Evolutionary conservation across 805 yeast genomes (phyloP).

Genomic region (Cyberlindnera saturnus): DNA sequence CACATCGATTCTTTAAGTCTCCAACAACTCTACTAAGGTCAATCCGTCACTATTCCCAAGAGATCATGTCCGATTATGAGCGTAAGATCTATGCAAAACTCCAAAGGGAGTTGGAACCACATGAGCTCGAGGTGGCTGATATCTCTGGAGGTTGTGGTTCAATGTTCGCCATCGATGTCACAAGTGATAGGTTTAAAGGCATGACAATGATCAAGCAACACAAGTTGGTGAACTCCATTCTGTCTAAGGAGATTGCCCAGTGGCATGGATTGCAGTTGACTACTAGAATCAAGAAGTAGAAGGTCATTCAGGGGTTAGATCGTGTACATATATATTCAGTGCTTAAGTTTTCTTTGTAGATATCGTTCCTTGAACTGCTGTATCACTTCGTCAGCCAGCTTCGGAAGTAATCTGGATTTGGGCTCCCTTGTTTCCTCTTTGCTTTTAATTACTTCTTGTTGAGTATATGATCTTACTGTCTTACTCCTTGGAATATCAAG

Average conservation of each 20-base stretch:
- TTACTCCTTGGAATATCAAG: background rate
- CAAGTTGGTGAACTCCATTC: conserved; percentile 72
- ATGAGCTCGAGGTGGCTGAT: conserved; percentile 61
- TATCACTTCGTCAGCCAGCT: conserved; percentile 9
- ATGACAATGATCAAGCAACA: conserved; percentile 87
- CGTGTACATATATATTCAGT: background rate
- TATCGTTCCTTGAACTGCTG: conserved; percentile 13
- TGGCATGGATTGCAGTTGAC: conserved; percentile 95
- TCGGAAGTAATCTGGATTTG: conserved; percentile 16
- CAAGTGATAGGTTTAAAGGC: conserved; percentile 71
- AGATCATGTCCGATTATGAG: conserved; percentile 44
- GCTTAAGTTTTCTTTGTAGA: conserved; percentile 6
- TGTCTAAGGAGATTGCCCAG: conserved; percentile 77
- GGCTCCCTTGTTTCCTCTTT: background rate
- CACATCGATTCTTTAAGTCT: no score
- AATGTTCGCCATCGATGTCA: conserved; percentile 85
- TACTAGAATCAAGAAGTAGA: conserved; percentile 47
- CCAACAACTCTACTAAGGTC: background rate
- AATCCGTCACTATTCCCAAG: background rate
- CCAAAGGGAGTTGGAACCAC: conserved; percentile 52
- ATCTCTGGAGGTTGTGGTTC: conserved; percentile 97
- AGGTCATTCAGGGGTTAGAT: background rate
- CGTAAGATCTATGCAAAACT: conserved; percentile 53
- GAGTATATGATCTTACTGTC: background rate
- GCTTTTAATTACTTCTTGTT: background rate